Percentiles rank a stretch among this genome's conserved stretches.
Conservation (phyloP, 2,329 filamentous ascomycete species). For the Fusarium mundagurra region DNA sequence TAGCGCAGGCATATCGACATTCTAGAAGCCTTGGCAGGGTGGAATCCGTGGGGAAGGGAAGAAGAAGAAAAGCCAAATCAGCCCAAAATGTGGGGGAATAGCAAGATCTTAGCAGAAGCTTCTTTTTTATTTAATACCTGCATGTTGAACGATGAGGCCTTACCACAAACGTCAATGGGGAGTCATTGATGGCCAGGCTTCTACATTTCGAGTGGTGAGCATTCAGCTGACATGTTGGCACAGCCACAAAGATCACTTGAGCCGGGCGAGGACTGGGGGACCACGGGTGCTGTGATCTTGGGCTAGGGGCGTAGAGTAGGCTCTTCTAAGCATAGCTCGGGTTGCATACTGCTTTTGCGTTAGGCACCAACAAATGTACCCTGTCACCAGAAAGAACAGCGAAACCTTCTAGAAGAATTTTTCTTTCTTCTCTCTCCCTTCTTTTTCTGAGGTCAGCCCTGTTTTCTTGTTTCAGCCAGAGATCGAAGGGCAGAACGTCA, state of each 20-base stretch:
- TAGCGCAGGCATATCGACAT: conserved; percentile 21
- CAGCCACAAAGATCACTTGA: conserved; percentile 15
- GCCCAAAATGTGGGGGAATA: background rate
- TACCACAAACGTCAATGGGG: background rate
- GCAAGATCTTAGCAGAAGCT: background rate
- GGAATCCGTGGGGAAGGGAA: background rate
- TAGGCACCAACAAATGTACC: conserved; percentile 20
- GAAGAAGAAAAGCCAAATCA: background rate
- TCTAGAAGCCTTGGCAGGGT: background rate
- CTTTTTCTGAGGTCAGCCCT: background rate
- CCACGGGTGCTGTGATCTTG: background rate
- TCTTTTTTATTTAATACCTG: conserved; percentile 3
- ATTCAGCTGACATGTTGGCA: conserved; percentile 15
- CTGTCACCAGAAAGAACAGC: background rate
- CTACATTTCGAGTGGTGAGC: conserved; percentile 7
- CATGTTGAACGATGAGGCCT: background rate
- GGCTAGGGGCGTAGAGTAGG: background rate
- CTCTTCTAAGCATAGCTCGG: background rate
- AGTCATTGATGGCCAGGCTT: background rate
- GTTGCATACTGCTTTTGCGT: background rate
- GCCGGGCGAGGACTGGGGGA: background rate
- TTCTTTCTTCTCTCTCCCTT: background rate
- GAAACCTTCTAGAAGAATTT: conserved; percentile 13
- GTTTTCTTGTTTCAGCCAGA: background rate
- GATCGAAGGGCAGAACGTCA: background rate